Conservation (phyloP, 176 grass and related monocot species). For the Cenchrus americanus region DNA sequence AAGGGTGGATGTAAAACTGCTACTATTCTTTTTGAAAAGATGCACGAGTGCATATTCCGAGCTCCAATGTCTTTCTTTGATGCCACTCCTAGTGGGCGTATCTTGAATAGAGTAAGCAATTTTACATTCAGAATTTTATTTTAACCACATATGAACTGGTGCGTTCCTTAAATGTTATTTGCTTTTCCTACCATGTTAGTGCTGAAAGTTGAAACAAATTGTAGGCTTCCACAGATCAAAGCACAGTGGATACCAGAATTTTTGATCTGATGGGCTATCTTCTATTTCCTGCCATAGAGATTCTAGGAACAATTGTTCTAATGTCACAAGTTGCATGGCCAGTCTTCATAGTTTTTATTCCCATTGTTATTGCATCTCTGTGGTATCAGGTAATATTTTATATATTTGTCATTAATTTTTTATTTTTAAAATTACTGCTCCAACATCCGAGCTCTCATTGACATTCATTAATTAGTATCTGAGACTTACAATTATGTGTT, state of each 20-base stretch:
- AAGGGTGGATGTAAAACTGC: too few relatives aligned
- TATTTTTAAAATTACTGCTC: background rate
- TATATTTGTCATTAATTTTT: background rate
- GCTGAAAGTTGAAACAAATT: conserved; percentile 7
- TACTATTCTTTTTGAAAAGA: too few relatives aligned
- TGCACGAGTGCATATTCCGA: background rate
- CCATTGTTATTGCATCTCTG: conserved; percentile 43
- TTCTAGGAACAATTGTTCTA: conserved; percentile 51
- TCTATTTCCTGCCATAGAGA: conserved; percentile 54
- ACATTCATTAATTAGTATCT: background rate
- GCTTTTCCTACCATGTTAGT: background rate
- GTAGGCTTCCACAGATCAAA: conserved; percentile 65
- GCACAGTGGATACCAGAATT: conserved; percentile 47
- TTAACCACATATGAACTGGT: background rate
- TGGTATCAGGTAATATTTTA: conserved; percentile 61
- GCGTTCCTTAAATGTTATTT: background rate
- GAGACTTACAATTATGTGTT: background rate
- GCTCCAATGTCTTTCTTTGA: conserved; percentile 46
- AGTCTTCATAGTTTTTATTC: conserved; percentile 61
- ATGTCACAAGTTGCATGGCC: conserved; percentile 71
- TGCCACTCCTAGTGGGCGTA: conserved; percentile 30
- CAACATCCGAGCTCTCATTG: background rate
- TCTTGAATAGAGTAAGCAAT: conserved; percentile 35
- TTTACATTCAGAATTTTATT: background rate
- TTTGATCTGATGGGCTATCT: conserved; percentile 33